Evolutionary conservation across 2,329 filamentous ascomycete genomes (phyloP), one percentile per base, ranked within the genome.

Genomic region (Neurospora sp.): DNA sequence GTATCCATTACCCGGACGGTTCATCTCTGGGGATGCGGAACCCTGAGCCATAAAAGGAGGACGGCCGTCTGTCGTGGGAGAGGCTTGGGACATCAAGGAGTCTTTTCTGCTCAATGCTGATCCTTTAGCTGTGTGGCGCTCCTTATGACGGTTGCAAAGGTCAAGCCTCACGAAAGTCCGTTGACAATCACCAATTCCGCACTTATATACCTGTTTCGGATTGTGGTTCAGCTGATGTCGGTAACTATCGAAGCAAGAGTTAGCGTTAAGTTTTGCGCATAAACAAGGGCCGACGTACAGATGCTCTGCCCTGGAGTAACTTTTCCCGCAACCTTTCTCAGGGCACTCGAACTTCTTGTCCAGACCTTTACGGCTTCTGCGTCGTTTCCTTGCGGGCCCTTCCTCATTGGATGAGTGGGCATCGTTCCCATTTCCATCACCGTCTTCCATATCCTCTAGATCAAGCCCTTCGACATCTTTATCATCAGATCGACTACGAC

Each of bases 171-270:
- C 95, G 81, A 98, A 99, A 39, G 92, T 90, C 68, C 95, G 91
- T 72, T 90, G 89, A 80, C 96, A 99, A 77, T 94, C 93, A 23
- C 93, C 92, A 76, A 94, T 97, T 77, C 96, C 93, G 83, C 96
- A 98, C 77, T 89, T 89, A 79, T 97, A 98, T 69, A 97, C 97
- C 78, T 96, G 93, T 81, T 97, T 97, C 19, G 95, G 95, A 70
- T 92, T 91, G 81, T 98, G 96, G 79, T 99, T 99, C 75, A 98
- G 82, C 81, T 98, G 94, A 81, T 98, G 95, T 66, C 96, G 89
- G 82, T 97, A 89, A 66, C 88, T 90, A 80, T 77, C 69, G 71
- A 17, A 69, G n/a, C 67, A 15, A 58, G 2, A 17, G 43, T 43
- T 38, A 46, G 19, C 42, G 43, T 17, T 15, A n/a, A 39, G 15